Evolutionary conservation across 805 yeast genomes (phyloP), one percentile per base, ranked within the genome.

Genomic region (Saturnispora halmiae): DNA sequence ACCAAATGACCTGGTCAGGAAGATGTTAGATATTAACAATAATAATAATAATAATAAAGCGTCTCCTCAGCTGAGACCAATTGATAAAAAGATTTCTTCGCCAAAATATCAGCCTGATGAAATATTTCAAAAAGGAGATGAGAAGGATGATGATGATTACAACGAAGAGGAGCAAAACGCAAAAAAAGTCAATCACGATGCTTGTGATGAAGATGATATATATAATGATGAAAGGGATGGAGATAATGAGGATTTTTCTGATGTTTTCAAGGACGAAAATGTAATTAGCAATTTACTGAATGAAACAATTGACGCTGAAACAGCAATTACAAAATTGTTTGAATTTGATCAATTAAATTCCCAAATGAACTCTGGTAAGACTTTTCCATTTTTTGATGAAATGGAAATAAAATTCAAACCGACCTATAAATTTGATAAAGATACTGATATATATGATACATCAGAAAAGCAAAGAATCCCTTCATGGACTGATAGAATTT

Each of bases 401-500:
- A 75, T 77, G 67, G 81, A 75, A 38, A 82, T 92, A 34, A 65
- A 63, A 15, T 90, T 92, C 53, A 72, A 81, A 6, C 99, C 99
- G 5, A 92, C 99, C 0, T 92, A 92, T 62, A 92, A 92, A 56
- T 92, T 81, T 58, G 95, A 92, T 56, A 82, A 84, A 36, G 94
- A 94, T 4, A 81, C 94, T 0, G 74, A 72, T 35, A 61, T 55
- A 2, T 92, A 88, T 56, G 99, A 92, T 58, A 73, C 94, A 0
- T 79, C 94, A 31, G 97, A 90, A 53, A 92, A 92, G 60, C 79
- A 78, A 59, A 73, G 99, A 46, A 78, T 84, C 10, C 99, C 98
- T 1, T 94, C 98, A 0, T 92, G 98, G 98, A 88, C 97, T 3
- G 99, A 92, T 63, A 65, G 98, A 43, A 78, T 90, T 25, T 60